Percentiles rank a stretch among this genome's conserved stretches.
phyloP scores from a whole-genome alignment of 2,329 filamentous ascomycete genomes.

The Penicillium sp. region DNA sequence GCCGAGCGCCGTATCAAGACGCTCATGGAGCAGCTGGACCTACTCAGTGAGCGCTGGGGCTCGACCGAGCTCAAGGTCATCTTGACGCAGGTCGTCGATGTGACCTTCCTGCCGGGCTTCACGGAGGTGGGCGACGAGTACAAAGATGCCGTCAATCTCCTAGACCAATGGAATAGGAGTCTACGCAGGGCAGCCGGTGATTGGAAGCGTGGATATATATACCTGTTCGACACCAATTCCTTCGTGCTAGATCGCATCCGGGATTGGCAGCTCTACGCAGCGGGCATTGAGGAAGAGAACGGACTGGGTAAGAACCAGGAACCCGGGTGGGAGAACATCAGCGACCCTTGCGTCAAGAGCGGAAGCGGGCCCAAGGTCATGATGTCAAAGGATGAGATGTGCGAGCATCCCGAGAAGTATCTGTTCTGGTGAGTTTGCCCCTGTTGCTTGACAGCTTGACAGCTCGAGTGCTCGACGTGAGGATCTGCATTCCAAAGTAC shows the following conservation, averaged over 20 bases:
- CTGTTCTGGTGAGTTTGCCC: slow-evolving; percentile 41
- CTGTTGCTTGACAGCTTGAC: too few species aligned
- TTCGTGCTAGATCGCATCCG: slow-evolving; percentile 39
- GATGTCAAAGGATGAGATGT: slow-evolving; percentile 28
- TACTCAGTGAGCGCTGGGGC: slow-evolving; percentile 27
- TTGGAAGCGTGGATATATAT: slow-evolving; percentile 34
- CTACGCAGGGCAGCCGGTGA: slow-evolving; percentile 26
- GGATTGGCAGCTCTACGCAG: slow-evolving; percentile 35
- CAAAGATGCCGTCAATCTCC: slow-evolving; percentile 32
- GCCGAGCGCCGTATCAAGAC: slow-evolving; percentile 30
- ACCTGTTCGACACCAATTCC: slow-evolving; percentile 39
- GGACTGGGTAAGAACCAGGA: slow-evolving; percentile 32
- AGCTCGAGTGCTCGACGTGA: not conserved
- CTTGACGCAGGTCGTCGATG: slow-evolving; percentile 36
- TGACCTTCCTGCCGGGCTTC: slow-evolving; percentile 40
- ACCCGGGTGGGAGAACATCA: slow-evolving; percentile 36
- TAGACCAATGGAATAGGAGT: slow-evolving; percentile 34
- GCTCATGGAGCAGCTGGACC: slow-evolving; percentile 32
- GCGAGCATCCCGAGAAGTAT: slow-evolving; percentile 36
- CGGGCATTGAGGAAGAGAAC: slow-evolving; percentile 32
- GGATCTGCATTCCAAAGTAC: slow-evolving; percentile 9
- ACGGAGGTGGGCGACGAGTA: slow-evolving; percentile 25
- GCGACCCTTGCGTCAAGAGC: slow-evolving; percentile 31
- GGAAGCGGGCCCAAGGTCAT: slow-evolving; percentile 25
- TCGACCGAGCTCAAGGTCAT: slow-evolving; percentile 33